Conservation (phyloP, 192 early-diverging fungal species). For the Backusella tarrabulga region DNA sequence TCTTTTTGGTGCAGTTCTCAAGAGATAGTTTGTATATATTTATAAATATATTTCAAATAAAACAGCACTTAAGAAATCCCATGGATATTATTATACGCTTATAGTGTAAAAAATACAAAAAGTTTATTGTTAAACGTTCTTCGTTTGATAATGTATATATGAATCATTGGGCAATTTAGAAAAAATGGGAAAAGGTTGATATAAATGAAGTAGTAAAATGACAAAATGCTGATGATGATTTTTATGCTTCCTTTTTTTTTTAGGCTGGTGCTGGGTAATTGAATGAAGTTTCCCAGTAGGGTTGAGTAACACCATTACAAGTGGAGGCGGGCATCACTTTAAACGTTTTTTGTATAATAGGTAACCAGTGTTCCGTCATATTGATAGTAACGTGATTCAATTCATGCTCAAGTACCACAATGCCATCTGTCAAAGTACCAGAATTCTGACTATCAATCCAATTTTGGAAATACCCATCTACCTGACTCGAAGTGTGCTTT, state of each 20-base stretch:
- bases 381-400: constrained; percentile 28
- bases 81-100: not conserved
- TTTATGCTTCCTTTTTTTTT: not conserved
- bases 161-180: not conserved
- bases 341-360: constrained; percentile 24
- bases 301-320: not conserved
- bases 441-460: constrained; percentile 11
- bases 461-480: not conserved
- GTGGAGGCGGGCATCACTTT: constrained; percentile 12
- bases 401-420: constrained; percentile 36
- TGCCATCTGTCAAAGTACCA: constrained; percentile 16
- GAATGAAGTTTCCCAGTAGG: not conserved
- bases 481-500: not conserved
- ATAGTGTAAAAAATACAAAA: not conserved
- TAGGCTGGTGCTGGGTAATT: not conserved
- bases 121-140: not conserved
- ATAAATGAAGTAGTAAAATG: not conserved
- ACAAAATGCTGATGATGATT: not conserved
- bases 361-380: constrained; percentile 37
- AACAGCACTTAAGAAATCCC: too few species aligned
- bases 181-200: not conserved
- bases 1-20: too few species aligned
- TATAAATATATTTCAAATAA: too few species aligned
- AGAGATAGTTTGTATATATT: too few species aligned
- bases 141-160: not conserved